These are phyloP conservation scores for Blastomyces percursus DNA, from an alignment of 2,329 filamentous ascomycete genomes.

Conservation along the genomic window DNA sequence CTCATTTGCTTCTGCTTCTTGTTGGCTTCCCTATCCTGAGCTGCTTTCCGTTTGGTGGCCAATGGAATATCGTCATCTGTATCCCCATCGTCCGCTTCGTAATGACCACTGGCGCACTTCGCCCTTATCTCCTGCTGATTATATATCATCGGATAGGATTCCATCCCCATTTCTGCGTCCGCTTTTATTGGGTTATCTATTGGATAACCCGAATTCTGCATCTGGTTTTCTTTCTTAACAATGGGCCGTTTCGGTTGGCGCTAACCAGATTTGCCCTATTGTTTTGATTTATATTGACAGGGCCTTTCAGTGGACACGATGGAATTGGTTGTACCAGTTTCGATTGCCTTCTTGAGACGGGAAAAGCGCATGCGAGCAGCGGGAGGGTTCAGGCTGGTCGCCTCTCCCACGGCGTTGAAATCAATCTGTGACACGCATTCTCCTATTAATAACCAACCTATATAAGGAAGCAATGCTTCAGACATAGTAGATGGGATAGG, in stretches of 20 bases:
- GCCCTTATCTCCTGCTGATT: neutral
- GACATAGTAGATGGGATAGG: neutral
- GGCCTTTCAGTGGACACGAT: neutral
- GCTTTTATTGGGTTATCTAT: neutral
- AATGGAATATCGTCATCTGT: conserved; percentile 15
- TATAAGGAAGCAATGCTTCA: too few species aligned
- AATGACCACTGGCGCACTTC: neutral
- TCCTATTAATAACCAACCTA: neutral
- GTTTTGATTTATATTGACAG: neutral
- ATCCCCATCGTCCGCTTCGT: conserved; percentile 6
- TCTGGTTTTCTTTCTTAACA: neutral
- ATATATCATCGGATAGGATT: neutral
- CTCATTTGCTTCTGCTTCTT: neutral
- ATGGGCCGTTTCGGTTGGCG: neutral
- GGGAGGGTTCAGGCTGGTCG: conserved; percentile 25
- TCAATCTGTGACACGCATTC: conserved; percentile 25
- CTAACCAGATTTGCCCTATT: neutral
- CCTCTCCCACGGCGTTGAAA: conserved; percentile 27
- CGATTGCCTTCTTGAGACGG: conserved; percentile 23
- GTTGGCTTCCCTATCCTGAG: neutral
- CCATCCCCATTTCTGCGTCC: neutral
- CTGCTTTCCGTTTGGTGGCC: conserved; percentile 7
- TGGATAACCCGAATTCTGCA: neutral
- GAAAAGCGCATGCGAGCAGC: conserved; percentile 33
- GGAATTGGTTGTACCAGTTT: conserved; percentile 8